Evolutionary conservation across 306 rosid genomes (phyloP).

Genomic region (Argentina anserina): DNA sequence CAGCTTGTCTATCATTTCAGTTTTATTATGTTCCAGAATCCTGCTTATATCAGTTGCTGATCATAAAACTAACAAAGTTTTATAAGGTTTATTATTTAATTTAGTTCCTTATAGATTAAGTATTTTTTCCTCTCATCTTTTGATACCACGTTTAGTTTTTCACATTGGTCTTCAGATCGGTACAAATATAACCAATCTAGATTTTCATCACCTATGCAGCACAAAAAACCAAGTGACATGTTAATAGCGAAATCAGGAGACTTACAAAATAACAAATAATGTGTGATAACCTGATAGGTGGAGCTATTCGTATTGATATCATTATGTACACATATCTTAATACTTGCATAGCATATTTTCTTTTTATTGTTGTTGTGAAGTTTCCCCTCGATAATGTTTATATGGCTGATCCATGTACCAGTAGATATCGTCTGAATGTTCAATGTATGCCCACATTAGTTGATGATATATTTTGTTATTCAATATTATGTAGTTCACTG

Average conservation of each 20-base stretch:
- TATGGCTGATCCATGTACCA: slow-evolving; percentile 2
- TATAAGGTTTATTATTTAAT: neutral
- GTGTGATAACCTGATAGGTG: neutral
- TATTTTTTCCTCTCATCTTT: neutral
- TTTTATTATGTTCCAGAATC: slow-evolving; percentile 11
- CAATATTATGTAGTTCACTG: slow-evolving; percentile 52
- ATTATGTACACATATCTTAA: neutral
- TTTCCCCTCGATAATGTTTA: neutral
- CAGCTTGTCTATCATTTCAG: slow-evolving; percentile 20
- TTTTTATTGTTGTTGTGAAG: neutral
- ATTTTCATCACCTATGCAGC: neutral
- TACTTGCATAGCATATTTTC: neutral
- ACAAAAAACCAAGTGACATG: neutral
- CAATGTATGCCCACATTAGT: neutral
- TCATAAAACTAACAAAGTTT: slow-evolving; percentile 11
- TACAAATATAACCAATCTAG: neutral
- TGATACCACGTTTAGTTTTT: neutral
- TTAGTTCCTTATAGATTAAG: neutral
- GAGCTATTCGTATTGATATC: neutral
- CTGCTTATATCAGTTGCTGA: slow-evolving; percentile 18
- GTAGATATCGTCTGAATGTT: neutral
- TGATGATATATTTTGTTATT: slow-evolving; percentile 5
- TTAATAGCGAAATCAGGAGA: neutral
- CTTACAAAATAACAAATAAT: neutral
- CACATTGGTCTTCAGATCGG: neutral